Evolutionary conservation across 805 yeast genomes (phyloP), one percentile per base, ranked within the genome.

Genomic region (Saccharomycopsis fibuligera): DNA sequence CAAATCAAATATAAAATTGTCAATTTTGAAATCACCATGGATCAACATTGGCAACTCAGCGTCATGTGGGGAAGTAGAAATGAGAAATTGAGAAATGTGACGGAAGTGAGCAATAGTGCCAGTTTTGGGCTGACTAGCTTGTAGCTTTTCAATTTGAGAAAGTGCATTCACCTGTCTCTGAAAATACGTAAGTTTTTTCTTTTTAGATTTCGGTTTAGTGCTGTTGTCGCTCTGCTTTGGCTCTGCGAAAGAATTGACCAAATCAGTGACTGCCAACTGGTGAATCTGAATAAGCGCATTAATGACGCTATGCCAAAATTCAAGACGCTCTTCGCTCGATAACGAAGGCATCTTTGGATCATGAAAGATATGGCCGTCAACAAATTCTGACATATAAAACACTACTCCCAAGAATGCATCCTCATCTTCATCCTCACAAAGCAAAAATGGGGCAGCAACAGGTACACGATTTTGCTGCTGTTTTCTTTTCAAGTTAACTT

Each of bases 11-110:
- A 84, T 72, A 54, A 83, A 67, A 65, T 83, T 71, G 68, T 84
- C 83, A 57, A 75, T 68, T 66, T 80, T 75, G 71, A 74, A 73
- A 66, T 81, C 80, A 39, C 90, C 86, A 55, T 79, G 86, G 35
- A 79, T 76, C 48, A 79, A 66, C 2, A 72, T 64, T 36, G 70
- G 64, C 12, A 64, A 58, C 29, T 35, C n/a, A 1, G 79, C 73
- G 51, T 75, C 79, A n/a, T 54, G 51, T 2, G 85, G 85, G 0
- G 76, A 67, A 31, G 66, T 62, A 4, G 56, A 47, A 16, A 66
- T 48, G 30, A 77, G 59, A 73, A 76, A 79, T 2, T 59, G 46
- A 12, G 72, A 61, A 8, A 75, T 65, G 4, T 60, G 58, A 2
- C 65, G 66, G 47, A 77, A 75, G 33, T 69, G 57, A 0, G 81